Evolutionary conservation across 306 rosid species (phyloP).

Genomic region (Lotus japonicus): DNA sequence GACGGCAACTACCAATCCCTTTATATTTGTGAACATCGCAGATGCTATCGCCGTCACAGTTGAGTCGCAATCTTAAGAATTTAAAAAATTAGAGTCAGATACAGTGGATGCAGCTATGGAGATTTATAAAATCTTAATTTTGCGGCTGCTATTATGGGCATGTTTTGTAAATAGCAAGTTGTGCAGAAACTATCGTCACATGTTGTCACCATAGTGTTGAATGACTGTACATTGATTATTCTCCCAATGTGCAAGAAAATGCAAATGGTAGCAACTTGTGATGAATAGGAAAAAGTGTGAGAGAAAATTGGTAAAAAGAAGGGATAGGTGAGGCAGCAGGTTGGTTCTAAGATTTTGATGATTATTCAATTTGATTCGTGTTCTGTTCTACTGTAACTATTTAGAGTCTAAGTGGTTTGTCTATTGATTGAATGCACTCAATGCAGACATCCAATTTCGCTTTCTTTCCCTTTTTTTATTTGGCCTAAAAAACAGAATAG

Average conservation of each 20-base stretch:
- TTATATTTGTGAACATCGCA: conserved; percentile 15
- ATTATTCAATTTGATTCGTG: conserved; percentile 25
- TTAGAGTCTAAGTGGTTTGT: not conserved
- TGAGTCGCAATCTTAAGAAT: no score
- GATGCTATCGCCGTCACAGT: no score
- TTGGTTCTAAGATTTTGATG: not conserved
- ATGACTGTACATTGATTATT: not conserved
- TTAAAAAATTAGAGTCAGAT: no score
- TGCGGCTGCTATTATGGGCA: no score
- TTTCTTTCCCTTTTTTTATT: not conserved
- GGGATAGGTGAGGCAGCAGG: not conserved
- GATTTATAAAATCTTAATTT: no score
- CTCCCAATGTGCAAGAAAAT: not conserved
- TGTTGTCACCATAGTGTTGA: conserved; percentile 15
- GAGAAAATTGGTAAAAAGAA: no score
- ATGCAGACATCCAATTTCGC: conserved; percentile 4
- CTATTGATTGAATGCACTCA: not conserved
- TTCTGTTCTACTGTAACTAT: not conserved
- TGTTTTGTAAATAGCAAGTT: not conserved
- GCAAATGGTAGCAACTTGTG: not conserved
- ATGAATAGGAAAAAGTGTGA: not conserved
- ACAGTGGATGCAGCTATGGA: no score
- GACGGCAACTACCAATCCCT: conserved; percentile 52
- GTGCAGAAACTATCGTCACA: not conserved
- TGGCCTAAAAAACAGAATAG: not conserved